phyloP scores from a whole-genome alignment of 2,329 filamentous ascomycete species.

The Cercospora sojina region DNA sequence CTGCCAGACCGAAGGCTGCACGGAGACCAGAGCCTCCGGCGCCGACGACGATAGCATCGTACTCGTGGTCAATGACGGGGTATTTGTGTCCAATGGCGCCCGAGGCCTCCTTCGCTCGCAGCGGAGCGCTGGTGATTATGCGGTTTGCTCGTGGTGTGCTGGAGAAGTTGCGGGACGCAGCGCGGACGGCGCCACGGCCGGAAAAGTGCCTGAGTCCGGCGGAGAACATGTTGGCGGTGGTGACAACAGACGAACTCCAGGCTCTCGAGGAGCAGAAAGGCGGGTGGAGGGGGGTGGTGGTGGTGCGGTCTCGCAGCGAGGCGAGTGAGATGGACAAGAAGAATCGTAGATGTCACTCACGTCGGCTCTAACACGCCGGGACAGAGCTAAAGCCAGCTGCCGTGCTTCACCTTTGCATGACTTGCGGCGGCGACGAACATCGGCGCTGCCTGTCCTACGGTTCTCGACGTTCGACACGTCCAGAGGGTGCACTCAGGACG shows the following conservation, averaged over 20 bases:
- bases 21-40: constrained; percentile 79
- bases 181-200: constrained; percentile 31
- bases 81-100: constrained; percentile 87
- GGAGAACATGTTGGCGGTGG: constrained; percentile 38
- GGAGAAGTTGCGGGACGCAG: constrained; percentile 68
- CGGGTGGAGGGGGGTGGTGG: background rate
- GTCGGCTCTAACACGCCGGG: background rate
- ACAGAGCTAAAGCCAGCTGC: background rate
- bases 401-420: background rate
- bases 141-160: constrained; percentile 78
- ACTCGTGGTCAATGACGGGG: constrained; percentile 97
- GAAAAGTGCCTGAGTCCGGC: constrained; percentile 38
- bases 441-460: background rate
- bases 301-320: background rate
- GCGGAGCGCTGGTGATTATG: constrained; percentile 75
- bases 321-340: background rate
- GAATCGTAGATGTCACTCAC: constrained; percentile 9
- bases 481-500: background rate
- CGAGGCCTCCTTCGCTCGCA: constrained; percentile 91
- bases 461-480: background rate
- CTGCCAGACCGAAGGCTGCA: constrained; percentile 79
- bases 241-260: background rate
- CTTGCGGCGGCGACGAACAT: background rate
- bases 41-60: constrained; percentile 93
- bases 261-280: background rate